A percentile compares a stretch with the other conserved stretches of the same genome.
These are phyloP conservation scores for Pelargonium nanum DNA, from an alignment of 345 rosid species.

Conservation along the genomic window DNA sequence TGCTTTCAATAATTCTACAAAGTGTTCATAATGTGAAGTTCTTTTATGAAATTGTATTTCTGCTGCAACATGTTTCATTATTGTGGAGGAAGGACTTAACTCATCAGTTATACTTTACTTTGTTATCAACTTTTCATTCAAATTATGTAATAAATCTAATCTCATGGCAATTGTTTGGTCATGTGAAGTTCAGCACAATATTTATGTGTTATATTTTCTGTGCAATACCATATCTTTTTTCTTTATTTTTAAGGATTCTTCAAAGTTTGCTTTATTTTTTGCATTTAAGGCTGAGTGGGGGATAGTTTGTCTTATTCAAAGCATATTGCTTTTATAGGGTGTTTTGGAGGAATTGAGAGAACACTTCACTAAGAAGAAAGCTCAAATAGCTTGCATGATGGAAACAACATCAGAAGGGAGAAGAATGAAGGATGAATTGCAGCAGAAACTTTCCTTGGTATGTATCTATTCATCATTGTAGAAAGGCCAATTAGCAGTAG, in stretches of 20 bases:
- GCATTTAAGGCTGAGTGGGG: neutral
- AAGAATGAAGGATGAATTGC: conserved; percentile 52
- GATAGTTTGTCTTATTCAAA: neutral
- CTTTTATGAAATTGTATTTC: neutral
- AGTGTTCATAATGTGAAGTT: neutral
- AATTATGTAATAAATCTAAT: too few relatives aligned
- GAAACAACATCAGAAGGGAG: conserved; percentile 57
- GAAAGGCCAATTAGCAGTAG: neutral
- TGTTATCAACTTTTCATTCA: too few relatives aligned
- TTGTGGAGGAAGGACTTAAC: neutral
- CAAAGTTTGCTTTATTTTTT: neutral
- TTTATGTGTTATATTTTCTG: neutral
- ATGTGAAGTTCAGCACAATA: neutral
- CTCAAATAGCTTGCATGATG: conserved; percentile 53
- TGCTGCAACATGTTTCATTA: too few relatives aligned
- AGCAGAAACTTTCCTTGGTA: conserved; percentile 52
- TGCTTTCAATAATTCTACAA: neutral
- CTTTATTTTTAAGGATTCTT: neutral
- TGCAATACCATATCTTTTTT: neutral
- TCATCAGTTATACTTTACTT: neutral
- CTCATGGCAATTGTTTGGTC: neutral
- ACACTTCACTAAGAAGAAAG: conserved; percentile 53
- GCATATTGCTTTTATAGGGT: conserved; percentile 26
- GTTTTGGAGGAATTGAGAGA: conserved; percentile 48
- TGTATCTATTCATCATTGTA: conserved; percentile 8